A percentile compares a stretch with the other conserved stretches of the same genome.
Conservation (phyloP, 345 rosid genomes). For the Hypericum perforatum region DNA sequence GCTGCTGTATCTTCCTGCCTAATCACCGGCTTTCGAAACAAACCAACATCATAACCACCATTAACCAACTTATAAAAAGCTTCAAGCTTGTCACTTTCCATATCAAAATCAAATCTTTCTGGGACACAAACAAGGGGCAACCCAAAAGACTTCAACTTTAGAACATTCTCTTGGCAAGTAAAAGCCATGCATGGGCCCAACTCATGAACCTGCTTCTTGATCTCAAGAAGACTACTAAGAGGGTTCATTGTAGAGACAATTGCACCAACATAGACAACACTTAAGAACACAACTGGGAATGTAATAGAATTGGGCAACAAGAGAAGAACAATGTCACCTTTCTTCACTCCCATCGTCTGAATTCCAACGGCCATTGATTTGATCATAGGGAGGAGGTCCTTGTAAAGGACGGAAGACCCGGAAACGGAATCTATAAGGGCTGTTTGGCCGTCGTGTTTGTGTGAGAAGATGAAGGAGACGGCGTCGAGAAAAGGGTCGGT, state of each 20-base stretch:
- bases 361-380: conserved; percentile 49
- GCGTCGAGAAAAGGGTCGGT: conserved; percentile 42
- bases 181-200: conserved; percentile 42
- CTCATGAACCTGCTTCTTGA: conserved; percentile 32
- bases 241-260: conserved; percentile 65
- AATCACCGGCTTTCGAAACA: conserved; percentile 25
- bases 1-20: conserved; percentile 73
- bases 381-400: conserved; percentile 35
- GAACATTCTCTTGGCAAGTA: conserved; percentile 25
- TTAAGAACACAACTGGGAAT: conserved; percentile 52
- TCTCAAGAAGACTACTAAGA: conserved; percentile 35
- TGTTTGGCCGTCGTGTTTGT: conserved; percentile 25
- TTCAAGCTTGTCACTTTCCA: conserved; percentile 12
- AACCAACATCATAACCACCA: conserved; percentile 13
- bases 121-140: conserved; percentile 38
- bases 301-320: conserved; percentile 60
- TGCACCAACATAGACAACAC: conserved; percentile 49
- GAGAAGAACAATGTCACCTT: conserved; percentile 62
- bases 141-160: conserved; percentile 27
- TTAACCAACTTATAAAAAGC: conserved; percentile 31
- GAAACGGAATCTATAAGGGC: conserved; percentile 54
- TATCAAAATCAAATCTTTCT: conserved; percentile 24
- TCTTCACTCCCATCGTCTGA: conserved; percentile 35
- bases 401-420: conserved; percentile 53
- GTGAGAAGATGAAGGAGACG: conserved; percentile 56